Conservation (phyloP, 1,139 yeast species). For the Hansenula anomala region DNA sequence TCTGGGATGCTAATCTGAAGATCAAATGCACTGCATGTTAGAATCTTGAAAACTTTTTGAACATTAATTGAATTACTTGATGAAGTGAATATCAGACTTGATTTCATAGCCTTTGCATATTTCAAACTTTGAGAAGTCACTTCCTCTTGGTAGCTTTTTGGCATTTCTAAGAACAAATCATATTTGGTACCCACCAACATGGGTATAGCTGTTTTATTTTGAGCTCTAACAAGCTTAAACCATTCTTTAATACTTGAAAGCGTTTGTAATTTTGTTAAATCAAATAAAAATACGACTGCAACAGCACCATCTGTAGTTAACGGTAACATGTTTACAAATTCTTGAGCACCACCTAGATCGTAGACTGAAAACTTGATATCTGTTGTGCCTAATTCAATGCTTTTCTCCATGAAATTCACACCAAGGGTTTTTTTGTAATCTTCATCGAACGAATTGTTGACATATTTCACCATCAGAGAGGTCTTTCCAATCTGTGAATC, state of each 20-base stretch:
- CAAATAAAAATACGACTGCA: slow-evolving; percentile 89
- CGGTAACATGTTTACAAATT: slow-evolving; percentile 94
- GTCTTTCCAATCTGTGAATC: slow-evolving; percentile 99
- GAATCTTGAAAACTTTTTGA: slow-evolving; percentile 89
- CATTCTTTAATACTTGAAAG: slow-evolving; percentile 87
- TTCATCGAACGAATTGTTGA: slow-evolving; percentile 89
- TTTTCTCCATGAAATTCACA: slow-evolving; percentile 92
- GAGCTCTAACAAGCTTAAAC: slow-evolving; percentile 91
- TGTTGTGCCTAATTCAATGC: slow-evolving; percentile 80
- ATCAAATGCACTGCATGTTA: slow-evolving; percentile 89
- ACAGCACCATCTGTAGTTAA: slow-evolving; percentile 92
- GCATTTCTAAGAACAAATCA: slow-evolving; percentile 78
- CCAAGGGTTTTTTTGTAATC: slow-evolving; percentile 93
- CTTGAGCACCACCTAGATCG: slow-evolving; percentile 97
- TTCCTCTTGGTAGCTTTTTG: slow-evolving; percentile 79
- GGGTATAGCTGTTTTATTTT: slow-evolving; percentile 90
- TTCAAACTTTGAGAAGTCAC: slow-evolving; percentile 81
- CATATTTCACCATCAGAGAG: slow-evolving; percentile 94
- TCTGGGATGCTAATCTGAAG: slow-evolving; percentile 81
- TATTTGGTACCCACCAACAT: slow-evolving; percentile 91
- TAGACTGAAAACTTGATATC: slow-evolving; percentile 90
- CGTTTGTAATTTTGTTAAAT: slow-evolving; percentile 82
- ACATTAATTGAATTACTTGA: slow-evolving; percentile 91
- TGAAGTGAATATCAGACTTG: slow-evolving; percentile 87
- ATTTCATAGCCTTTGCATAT: slow-evolving; percentile 88